Base-by-base conservation (phyloP, 2,329 filamentous ascomycete genomes). In the Diaporthe sp. region DNA sequence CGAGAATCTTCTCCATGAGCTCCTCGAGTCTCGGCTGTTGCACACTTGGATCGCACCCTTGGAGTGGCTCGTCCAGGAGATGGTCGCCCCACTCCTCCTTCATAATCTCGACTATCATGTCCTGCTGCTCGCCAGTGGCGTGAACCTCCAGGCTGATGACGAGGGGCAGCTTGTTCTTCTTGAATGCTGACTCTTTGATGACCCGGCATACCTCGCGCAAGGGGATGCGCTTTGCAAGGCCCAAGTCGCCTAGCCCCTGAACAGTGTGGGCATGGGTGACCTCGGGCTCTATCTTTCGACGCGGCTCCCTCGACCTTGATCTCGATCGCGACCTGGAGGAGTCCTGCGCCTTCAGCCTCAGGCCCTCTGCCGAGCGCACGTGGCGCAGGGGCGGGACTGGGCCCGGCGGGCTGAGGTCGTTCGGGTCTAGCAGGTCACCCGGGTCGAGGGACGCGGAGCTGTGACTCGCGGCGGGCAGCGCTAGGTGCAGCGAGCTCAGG, bases 91-190 rank as follows among this genome's bases (percentile, higher is more conserved):
- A 99, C 77, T 94, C 93, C 78, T 98, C 92, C 77, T 92, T 92
- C 93, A 99, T 98, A 77, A 98, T 97, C 73, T 94, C 90, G 15
- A 98, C 96, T 94, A 98, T 98, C 68, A 94, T 89, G 77, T 95
- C 92, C 83, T 99, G 97, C 83, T 98, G 96, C 71, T 94, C 91
- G 1, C 89, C 86, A 76, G 93, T 91, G 19, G 95, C 93, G 82
- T 98, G 96, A 0, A 98, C 94, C 83, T 99, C 97, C 8, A 98
- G 88, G 82, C 95, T 98, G 77, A 98, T 91, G 74, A 98, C 97
- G 52, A 99, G 86, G 0, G 97, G 97, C 28, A 98, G 86, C 70
- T 94, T 90, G 75, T 91, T 96, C 9, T 86, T 89, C 38, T 90
- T 86, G 79, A 98, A 98, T 0, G 95, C 96, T 75, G 92, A 91